Base-by-base conservation (phyloP, 2,329 filamentous ascomycete genomes). In the Diplodia intermedia region DNA sequence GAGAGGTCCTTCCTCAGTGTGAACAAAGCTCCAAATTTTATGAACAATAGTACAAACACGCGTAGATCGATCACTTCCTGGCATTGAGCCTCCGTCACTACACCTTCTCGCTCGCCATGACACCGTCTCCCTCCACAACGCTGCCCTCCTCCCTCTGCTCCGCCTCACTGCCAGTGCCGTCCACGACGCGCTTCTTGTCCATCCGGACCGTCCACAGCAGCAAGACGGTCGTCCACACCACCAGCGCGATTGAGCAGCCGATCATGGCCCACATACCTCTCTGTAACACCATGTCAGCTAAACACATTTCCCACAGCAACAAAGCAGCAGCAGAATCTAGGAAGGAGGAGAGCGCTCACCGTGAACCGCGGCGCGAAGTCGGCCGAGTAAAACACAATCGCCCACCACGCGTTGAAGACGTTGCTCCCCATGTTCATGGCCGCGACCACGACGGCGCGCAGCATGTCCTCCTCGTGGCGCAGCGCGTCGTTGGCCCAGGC, bases 261-360 rank as follows among this genome's bases (percentile, higher is more conserved):
- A 91, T 89, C 89, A 91, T 91, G 3, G 89, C 89, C 84, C 86
- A 91, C 89, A 91, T 90, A n/a, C 89, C 89, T 68, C 83, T 83
- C 83, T 88, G 69, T 63, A 15, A 50, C 8, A 29, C 29, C 11
- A 11, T 4, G 61, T 72, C 65, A 73, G 70, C 62, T 40, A 4
- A 4, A 3, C n/a, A 20, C 18, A 7, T n/a, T 38, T 38, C 7
- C 3, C 2, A 4, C 11, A 20, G 18, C 29, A 8, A 18, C 47
- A n/a, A 20, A 26, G 26, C 26, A 26, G 26, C 26, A 26, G 18
- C 36, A 47, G 0, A 1, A 4, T 47, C 2, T 6, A 36, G 1
- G 14, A 20, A 20, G 23, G 79, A 4, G 26, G 26, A 26, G 26
- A 26, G 26, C 1, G 0, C 85, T 82, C 75, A 87, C 86, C 49